Base-by-base conservation (phyloP, 179 eudicot species). In the Spergularia azorica region DNA sequence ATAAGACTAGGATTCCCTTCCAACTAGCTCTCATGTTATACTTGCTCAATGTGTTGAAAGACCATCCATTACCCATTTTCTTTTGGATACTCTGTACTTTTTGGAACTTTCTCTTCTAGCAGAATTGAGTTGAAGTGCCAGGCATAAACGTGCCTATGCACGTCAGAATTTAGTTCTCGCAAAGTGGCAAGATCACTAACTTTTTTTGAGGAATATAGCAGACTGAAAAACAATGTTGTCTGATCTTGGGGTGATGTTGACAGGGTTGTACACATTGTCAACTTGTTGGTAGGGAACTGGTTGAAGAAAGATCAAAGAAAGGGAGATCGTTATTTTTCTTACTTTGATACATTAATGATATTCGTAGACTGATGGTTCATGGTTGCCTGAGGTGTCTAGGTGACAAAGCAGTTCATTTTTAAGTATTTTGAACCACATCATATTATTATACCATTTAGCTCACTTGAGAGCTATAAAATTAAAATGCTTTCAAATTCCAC, bases 351-450 rank as follows among this genome's bases (percentile, higher is more conserved):
- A 41, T 41, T 52, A 11, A 41, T 41, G 21, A 65, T 32, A 66
- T 66, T 5, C 8, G 0, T 6, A n/a, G 9, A 9, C 20, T 60
- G 20, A 16, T 43, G 48, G 6, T 43, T 43, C 48, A 43, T 43
- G 48, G 20, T 46, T 21, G 39, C 70, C 39, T 61, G 63, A 61
- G 70, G 63, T 69, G 6, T 10, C 18, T 71, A 16, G 71, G n/a
- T 17, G 38, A 63, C 18, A 71, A 43, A 62, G 67, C 46, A 2
- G 62, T 77, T 71, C 48, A 61, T 20, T 51, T 52, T 26, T 26
- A 39, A 51, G 11, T 18, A 61, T 17, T 56, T 56, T 10, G n/a
- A 69, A 26, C 50, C 50, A 36, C 38, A 26, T 77, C 63, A 51
- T 12, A 10, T 57, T 39, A 36, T 62, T 18, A 16, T 11, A 17